phyloP scores from a whole-genome alignment of 352 stramenopile species.

The Blastocystis sp. region DNA sequence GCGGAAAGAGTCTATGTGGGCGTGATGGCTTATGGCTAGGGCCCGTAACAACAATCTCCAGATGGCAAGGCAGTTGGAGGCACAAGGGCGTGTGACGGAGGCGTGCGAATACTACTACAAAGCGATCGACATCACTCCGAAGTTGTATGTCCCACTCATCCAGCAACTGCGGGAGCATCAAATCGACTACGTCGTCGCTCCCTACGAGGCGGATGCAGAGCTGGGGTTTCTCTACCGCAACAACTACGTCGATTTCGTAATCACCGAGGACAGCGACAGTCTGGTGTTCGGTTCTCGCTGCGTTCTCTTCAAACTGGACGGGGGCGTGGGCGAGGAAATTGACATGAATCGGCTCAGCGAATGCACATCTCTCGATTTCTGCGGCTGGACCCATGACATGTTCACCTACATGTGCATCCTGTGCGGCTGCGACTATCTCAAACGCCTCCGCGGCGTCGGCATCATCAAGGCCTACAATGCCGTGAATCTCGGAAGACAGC shows the following conservation, averaged over 20 bases:
- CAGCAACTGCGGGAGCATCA: constrained; percentile 71
- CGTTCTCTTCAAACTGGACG: constrained; percentile 89
- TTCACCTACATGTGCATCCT: constrained; percentile 80
- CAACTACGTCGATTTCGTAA: constrained; percentile 84
- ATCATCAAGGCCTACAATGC: constrained; percentile 81
- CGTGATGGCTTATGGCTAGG: constrained; percentile 2
- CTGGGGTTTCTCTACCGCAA: constrained; percentile 84
- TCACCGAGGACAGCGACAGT: constrained; percentile 92
- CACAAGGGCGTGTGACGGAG: constrained; percentile 70
- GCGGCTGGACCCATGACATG: constrained; percentile 82
- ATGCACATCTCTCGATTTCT: constrained; percentile 80
- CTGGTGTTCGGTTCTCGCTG: constrained; percentile 86
- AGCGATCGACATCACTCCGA: constrained; percentile 74
- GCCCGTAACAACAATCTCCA: constrained; percentile 5
- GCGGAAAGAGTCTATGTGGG: constrained; percentile 43
- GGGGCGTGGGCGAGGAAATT: constrained; percentile 82
- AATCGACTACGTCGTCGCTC: constrained; percentile 88
- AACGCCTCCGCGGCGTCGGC: constrained; percentile 77
- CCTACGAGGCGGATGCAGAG: constrained; percentile 96
- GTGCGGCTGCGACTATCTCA: constrained; percentile 83
- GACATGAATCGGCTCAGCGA: constrained; percentile 78
- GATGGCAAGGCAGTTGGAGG: constrained; percentile 70
- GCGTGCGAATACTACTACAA: constrained; percentile 73
- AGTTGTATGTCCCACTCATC: constrained; percentile 73
- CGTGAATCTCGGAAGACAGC: constrained; percentile 75